These are phyloP conservation scores for Cryptosporidium sp. DNA, from an alignment of 169 alveolate species.

Conservation along the genomic window DNA sequence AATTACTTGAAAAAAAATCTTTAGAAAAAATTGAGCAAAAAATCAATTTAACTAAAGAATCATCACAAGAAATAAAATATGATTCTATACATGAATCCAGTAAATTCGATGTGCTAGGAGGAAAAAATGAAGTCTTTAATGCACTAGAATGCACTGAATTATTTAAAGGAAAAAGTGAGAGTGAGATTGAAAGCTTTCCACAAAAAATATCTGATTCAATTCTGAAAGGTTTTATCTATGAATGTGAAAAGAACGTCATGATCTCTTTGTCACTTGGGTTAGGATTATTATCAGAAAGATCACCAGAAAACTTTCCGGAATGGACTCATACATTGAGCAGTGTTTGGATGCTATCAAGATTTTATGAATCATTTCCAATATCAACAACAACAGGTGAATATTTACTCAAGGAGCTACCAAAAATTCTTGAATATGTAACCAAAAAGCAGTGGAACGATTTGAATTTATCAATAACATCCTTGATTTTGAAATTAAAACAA, in stretches of 20 bases:
- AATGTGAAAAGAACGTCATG: slow-evolving; percentile 56
- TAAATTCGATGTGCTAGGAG: not conserved
- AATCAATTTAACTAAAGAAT: not conserved
- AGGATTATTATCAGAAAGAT: slow-evolving; percentile 28
- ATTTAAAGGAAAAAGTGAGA: not conserved
- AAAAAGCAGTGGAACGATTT: slow-evolving; percentile 64
- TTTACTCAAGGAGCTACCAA: slow-evolving; percentile 22
- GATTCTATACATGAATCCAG: not conserved
- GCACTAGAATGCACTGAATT: not conserved
- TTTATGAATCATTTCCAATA: slow-evolving; percentile 55
- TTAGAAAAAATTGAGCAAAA: not conserved
- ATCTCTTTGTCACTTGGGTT: slow-evolving; percentile 62
- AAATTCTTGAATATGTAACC: slow-evolving; percentile 42
- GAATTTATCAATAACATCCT: slow-evolving; percentile 47
- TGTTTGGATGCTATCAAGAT: slow-evolving; percentile 45
- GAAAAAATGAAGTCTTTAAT: not conserved
- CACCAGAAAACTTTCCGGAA: slow-evolving; percentile 11
- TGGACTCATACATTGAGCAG: slow-evolving; percentile 60
- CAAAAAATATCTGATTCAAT: not conserved
- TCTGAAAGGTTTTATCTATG: not conserved
- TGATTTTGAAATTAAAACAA: slow-evolving; percentile 50
- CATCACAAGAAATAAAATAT: not conserved
- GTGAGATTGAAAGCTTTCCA: not conserved
- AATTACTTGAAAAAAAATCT: not conserved
- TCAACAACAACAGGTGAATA: slow-evolving; percentile 35